Conservation (phyloP, 2,329 filamentous ascomycete genomes). For the Lomentospora prolificans region DNA sequence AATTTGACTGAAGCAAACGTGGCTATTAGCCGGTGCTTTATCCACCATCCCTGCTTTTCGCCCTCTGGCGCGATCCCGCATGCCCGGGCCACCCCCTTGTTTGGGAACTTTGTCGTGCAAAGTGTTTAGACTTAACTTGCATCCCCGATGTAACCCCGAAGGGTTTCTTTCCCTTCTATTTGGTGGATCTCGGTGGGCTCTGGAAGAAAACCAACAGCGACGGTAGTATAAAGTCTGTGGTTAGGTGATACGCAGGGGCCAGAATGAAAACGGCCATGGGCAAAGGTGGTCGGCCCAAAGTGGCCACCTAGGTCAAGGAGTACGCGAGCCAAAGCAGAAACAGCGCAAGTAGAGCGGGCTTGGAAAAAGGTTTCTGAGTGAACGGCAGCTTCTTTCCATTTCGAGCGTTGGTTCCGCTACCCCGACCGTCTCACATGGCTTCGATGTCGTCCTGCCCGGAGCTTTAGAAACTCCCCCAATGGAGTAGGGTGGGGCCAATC, state of each 20-base stretch:
- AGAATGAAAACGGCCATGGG: no score
- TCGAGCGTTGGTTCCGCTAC: background rate
- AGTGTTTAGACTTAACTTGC: background rate
- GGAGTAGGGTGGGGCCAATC: constrained; percentile 1
- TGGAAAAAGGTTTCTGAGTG: no score
- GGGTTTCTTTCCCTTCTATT: background rate
- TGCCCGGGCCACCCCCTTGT: constrained; percentile 2
- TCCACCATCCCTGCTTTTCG: background rate
- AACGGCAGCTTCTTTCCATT: background rate
- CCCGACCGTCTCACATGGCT: background rate
- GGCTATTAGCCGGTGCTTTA: constrained; percentile 1
- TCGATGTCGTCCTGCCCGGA: background rate
- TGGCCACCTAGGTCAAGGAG: no score
- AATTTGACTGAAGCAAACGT: constrained; percentile 1
- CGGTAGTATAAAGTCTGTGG: background rate
- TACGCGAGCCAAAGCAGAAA: no score
- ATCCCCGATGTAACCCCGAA: background rate
- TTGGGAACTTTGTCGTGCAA: constrained; percentile 1
- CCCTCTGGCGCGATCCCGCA: background rate
- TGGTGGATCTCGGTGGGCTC: background rate
- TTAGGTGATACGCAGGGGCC: no score
- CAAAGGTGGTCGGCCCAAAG: no score
- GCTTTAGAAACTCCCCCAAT: background rate
- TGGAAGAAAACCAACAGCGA: background rate
- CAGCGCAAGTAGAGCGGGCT: no score